Conservation (phyloP, 768 basidiomycete species). For the Lentinula sp. region DNA sequence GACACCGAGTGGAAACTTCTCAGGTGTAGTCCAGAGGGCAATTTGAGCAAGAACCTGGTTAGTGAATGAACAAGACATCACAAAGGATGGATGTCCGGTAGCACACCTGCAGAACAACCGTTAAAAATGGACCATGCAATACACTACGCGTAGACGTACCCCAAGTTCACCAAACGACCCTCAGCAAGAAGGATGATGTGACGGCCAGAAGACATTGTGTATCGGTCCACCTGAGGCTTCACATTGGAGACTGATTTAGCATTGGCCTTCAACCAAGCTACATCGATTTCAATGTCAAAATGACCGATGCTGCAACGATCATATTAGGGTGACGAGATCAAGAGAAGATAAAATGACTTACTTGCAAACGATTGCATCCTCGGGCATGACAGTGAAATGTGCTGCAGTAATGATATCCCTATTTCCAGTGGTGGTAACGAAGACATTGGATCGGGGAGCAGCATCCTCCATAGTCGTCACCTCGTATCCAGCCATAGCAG, state of each 20-base stretch:
- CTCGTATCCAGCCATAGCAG: constrained; percentile 99
- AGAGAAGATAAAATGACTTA: constrained; percentile 30
- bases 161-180: constrained; percentile 98
- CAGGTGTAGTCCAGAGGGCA: constrained; percentile 90
- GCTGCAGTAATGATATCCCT: constrained; percentile 91
- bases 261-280: constrained; percentile 96
- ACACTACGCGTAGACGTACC: constrained; percentile 40
- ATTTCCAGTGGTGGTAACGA: constrained; percentile 98
- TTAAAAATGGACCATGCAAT: constrained; percentile 2
- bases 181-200: constrained; percentile 98
- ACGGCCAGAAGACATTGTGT: constrained; percentile 85
- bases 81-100: constrained; percentile 98
- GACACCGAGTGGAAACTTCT: constrained; percentile 93
- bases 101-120: constrained; percentile 58
- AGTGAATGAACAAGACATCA: constrained; percentile 99
- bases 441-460: constrained; percentile 82
- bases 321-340: not conserved
- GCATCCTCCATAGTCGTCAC: constrained; percentile 99
- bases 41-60: constrained; percentile 99
- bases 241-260: constrained; percentile 80
- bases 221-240: constrained; percentile 99
- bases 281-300: constrained; percentile 90
- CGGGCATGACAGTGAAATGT: constrained; percentile 93
- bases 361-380: constrained; percentile 99
- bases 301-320: constrained; percentile 61